phyloP scores from a whole-genome alignment of 2,329 filamentous ascomycete species.

The Fonsecaea erecta region DNA sequence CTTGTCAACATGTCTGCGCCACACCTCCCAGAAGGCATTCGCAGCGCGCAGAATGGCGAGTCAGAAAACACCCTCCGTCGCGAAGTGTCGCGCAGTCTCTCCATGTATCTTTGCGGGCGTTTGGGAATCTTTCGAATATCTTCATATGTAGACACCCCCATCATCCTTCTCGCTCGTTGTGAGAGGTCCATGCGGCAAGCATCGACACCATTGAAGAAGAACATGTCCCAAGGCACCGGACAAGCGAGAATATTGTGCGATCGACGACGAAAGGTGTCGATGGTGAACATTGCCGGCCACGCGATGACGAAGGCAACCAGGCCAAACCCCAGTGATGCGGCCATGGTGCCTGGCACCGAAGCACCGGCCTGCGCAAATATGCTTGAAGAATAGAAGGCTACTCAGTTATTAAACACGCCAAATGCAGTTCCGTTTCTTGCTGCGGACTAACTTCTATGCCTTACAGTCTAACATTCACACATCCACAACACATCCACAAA shows the following conservation, averaged over 20 bases:
- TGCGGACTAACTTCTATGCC: too few species aligned
- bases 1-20: conserved; percentile 32
- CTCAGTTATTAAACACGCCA: not conserved
- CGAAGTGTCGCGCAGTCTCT: conserved; percentile 63
- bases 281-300: conserved; percentile 52
- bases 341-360: not conserved
- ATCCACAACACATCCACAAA: too few species aligned
- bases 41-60: conserved; percentile 29
- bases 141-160: too few species aligned
- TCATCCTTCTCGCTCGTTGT: too few species aligned
- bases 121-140: too few species aligned
- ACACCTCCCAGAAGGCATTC: conserved; percentile 34
- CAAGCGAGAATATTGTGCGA: too few species aligned
- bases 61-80: conserved; percentile 38
- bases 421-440: too few species aligned
- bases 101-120: too few species aligned
- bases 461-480: too few species aligned
- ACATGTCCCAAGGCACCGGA: too few species aligned
- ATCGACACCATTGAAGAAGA: too few species aligned
- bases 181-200: too few species aligned
- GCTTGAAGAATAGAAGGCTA: not conserved
- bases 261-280: conserved; percentile 68
- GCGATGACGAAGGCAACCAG: conserved; percentile 30
- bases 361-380: not conserved
- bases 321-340: conserved; percentile 25